A percentile compares a stretch with the other conserved stretches of the same genome.
phyloP scores from a whole-genome alignment of 345 rosid species.

The Gossypium arboreum region DNA sequence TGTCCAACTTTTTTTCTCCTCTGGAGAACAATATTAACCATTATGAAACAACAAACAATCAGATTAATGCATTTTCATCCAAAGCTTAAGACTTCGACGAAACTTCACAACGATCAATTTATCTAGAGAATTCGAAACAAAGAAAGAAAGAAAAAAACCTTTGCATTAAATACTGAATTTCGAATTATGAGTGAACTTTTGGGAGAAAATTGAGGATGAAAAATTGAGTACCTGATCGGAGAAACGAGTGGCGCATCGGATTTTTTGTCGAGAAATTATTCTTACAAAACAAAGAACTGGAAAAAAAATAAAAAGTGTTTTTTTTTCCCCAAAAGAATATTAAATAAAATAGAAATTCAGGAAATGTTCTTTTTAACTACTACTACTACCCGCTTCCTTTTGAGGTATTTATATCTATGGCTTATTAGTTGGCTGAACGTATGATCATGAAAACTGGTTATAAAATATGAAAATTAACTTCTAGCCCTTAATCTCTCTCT shows the following conservation, averaged over 20 bases:
- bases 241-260: slow-evolving; percentile 16
- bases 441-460: too few relatives aligned
- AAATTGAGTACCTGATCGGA: slow-evolving; percentile 16
- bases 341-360: not conserved
- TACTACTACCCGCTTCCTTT: too few relatives aligned
- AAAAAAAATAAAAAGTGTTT: not conserved
- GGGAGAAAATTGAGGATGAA: not conserved
- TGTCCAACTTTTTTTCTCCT: not conserved
- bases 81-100: not conserved
- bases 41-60: not conserved
- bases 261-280: not conserved
- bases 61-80: slow-evolving; percentile 3
- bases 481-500: too few relatives aligned
- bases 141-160: not conserved
- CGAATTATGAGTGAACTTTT: not conserved
- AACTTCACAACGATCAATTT: not conserved
- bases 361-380: not conserved
- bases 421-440: not conserved
- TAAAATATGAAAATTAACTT: too few relatives aligned
- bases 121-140: not conserved
- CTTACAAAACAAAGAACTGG: slow-evolving; percentile 2
- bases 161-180: not conserved
- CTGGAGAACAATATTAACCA: not conserved
- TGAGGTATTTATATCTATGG: not conserved
- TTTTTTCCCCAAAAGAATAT: not conserved